Percentiles rank a stretch among this genome's conserved stretches.
Evolutionary conservation across 495 filamentous ascomycete species (phyloP).

Genomic region (Xylaria bambusicola): DNA sequence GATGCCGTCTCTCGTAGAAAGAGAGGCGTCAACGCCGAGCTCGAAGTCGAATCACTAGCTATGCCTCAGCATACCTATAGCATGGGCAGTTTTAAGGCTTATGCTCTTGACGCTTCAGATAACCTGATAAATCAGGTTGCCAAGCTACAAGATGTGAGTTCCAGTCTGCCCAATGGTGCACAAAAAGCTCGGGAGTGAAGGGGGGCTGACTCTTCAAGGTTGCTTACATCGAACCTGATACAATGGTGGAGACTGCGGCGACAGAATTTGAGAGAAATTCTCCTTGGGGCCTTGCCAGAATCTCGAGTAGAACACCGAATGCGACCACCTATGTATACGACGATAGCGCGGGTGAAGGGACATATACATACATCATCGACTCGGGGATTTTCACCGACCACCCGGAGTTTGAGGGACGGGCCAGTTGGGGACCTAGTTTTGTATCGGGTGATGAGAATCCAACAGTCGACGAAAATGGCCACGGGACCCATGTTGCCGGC

Average conservation of each 20-base stretch:
- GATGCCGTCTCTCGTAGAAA: slow-evolving; percentile 26
- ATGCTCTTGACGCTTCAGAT: slow-evolving; percentile 36
- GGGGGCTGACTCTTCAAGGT: slow-evolving; percentile 17
- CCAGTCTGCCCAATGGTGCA: background rate
- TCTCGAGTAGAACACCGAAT: slow-evolving; percentile 37
- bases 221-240: slow-evolving; percentile 31
- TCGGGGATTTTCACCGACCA: slow-evolving; percentile 51
- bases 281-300: slow-evolving; percentile 48
- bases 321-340: slow-evolving; percentile 46
- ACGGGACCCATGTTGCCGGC: slow-evolving; percentile 42
- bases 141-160: slow-evolving; percentile 37
- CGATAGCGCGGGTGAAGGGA: slow-evolving; percentile 42
- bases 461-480: slow-evolving; percentile 42
- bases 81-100: slow-evolving; percentile 44
- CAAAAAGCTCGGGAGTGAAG: background rate
- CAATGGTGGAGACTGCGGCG: slow-evolving; percentile 21
- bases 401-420: slow-evolving; percentile 55
- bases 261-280: slow-evolving; percentile 31
- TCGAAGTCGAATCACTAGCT: slow-evolving; percentile 22
- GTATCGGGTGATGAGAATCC: slow-evolving; percentile 27
- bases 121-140: slow-evolving; percentile 43
- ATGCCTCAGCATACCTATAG: slow-evolving; percentile 40
- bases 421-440: slow-evolving; percentile 49
- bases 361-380: slow-evolving; percentile 50
- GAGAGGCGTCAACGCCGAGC: too few relatives aligned